Evolutionary conservation across 768 basidiomycete species (phyloP), one percentile per base, ranked within the genome.

Genomic region (Leccinum subgranulosum): DNA sequence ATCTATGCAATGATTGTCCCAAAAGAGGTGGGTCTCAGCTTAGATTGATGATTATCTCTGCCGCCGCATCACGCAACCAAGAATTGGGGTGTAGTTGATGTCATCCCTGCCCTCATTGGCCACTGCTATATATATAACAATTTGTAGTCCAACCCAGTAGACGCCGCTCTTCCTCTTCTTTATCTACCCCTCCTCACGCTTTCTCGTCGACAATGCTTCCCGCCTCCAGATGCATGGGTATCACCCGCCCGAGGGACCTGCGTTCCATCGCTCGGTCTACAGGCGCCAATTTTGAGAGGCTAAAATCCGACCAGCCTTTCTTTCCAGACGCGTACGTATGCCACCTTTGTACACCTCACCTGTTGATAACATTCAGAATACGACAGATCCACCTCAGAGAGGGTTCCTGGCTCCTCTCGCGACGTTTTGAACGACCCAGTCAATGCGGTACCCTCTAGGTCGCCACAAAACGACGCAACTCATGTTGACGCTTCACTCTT

Each of bases 241-340:
- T 77, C 63, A 69, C 78, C 4, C 71, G 75, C 33, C 76, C 78
- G 0, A 61, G 55, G 9, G 73, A 74, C 45, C 50, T 81, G 19
- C 73, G 73, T 7, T 54, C 60, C n/a, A 53, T 74, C 15, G 67
- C 75, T 55, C 76, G 73, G 73, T 75, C 73, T 45, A 64, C 66
- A 10, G 75, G 75, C 19, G 74, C 74, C 8, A 53, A 61, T 4
- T 74, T 76, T 57, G 50, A 70, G 15, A 56, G 59, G 11, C 36
- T 56, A 3, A 71, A 65, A 56, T 21, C 50, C 11, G 71, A 75
- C 56, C 74, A 74, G 49, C 51, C 65, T 7, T 74, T 75, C 21
- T 54, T 65, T 0, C 48, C 68, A 3, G 66, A 67, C 23, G 76
- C 76, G 21, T 82, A 80, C 61, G 66, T 63, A 21, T 61, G 74